Base-by-base conservation (phyloP, 176 grass and related monocot species). In the Bolboschoenus planiculmis region DNA sequence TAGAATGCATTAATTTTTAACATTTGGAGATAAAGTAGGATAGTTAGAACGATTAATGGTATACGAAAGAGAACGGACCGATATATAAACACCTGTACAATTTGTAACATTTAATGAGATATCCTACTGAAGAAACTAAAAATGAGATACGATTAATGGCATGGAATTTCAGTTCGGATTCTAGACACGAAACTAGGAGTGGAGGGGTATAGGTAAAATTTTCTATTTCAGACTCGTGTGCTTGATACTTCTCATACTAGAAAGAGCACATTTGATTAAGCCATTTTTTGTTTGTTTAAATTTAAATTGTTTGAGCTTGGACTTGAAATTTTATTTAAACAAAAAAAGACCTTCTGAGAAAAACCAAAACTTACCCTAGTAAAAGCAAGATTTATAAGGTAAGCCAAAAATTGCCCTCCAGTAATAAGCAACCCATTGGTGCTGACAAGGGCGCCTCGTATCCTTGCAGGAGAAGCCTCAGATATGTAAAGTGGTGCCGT, bases 371-470 rank as follows among this genome's bases (percentile, higher is more conserved):
- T 77, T 34, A 95, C 96, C 90, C 74, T 93, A 9, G 92, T 98
- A 81, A 98, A 98, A 53, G 90, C 96, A 39, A 95, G 90, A 87
- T 98, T 98, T 81, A 98, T 93, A 56, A 98, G 96, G 87, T 98
- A 95, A 20, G 96, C 84, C 23, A 93, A 82, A 82, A 98, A 98
- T 66, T 98, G 96, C 23, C 96, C 96, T 82, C 96, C 96, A 27
- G 96, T 98, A 84, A 95, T 98, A 4, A 98, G 91, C 81, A 95
- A 85, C 9, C 90, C 96, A 65, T 98, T 98, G 13, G 91, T 91
- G 84, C 96, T 98, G 33, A 98, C 96, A 9, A 98, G 86, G 11
- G 92, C 96, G 5, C 96, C 96, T 86, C 96, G 85, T 55, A 98
- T 95, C 79, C 85, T 93, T 54, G 96, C 96, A 15, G 96, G 96